Conservation (phyloP, 768 basidiomycete species). For the Boletales sp. region DNA sequence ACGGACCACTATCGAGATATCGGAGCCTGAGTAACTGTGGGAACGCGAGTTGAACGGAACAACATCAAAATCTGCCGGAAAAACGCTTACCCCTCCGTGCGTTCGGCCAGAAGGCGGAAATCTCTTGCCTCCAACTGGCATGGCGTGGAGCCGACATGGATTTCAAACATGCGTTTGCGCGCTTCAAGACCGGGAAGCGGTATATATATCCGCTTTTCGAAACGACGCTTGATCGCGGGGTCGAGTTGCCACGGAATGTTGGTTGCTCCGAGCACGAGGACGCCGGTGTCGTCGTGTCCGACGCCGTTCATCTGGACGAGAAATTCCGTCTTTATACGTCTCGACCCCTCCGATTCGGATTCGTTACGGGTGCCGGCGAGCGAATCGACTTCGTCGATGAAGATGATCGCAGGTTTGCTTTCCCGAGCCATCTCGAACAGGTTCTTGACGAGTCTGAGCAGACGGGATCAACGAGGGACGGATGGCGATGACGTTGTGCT, state of each 20-base stretch:
- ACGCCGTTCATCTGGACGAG: conserved; percentile 99
- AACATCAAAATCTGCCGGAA: too few relatives aligned
- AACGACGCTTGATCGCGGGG: conserved; percentile 96
- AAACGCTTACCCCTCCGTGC: conserved; percentile 70
- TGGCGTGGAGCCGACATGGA: conserved; percentile 92
- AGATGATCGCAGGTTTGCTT: conserved; percentile 96
- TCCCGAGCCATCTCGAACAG: conserved; percentile 96
- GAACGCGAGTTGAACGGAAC: neutral
- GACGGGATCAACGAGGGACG: conserved; percentile 1
- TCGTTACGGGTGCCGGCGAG: conserved; percentile 92
- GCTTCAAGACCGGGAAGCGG: conserved; percentile 94
- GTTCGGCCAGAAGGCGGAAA: conserved; percentile 75
- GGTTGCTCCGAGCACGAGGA: conserved; percentile 94
- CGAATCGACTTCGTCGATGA: conserved; percentile 98
- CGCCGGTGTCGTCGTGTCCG: conserved; percentile 95
- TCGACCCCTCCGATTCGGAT: conserved; percentile 95
- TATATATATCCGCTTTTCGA: conserved; percentile 98
- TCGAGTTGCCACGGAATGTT: conserved; percentile 99
- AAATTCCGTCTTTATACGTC: conserved; percentile 97
- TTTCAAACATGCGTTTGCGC: conserved; percentile 91
- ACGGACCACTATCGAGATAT: conserved; percentile 90
- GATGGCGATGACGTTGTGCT: neutral
- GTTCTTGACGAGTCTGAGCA: conserved; percentile 82
- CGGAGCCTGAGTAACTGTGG: conserved; percentile 82
- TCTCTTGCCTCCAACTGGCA: conserved; percentile 78